Percentiles rank a stretch among this genome's conserved stretches.
phyloP scores from a whole-genome alignment of 345 rosid genomes.

The Hibiscus syriacus region DNA sequence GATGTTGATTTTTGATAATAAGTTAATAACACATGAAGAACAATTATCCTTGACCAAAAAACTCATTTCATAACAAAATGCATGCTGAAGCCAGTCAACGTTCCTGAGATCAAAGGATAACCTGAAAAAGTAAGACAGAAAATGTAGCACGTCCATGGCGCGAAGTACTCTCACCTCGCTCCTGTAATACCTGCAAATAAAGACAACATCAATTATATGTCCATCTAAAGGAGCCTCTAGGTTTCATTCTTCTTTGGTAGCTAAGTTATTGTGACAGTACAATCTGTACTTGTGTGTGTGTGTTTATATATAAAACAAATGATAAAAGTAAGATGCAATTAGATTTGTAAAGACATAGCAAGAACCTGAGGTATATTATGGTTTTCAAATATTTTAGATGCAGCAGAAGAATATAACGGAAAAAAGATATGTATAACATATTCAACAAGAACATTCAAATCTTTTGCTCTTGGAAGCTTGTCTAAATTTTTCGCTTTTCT shows the following conservation, averaged over 20 bases:
- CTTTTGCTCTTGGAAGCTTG: slow-evolving; percentile 13
- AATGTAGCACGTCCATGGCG: slow-evolving; percentile 99
- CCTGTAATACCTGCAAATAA: slow-evolving; percentile 81
- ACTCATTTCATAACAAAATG: slow-evolving; percentile 2
- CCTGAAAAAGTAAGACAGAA: slow-evolving; percentile 98
- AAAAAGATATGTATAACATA: background rate
- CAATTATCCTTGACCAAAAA: slow-evolving; percentile 14
- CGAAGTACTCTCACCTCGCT: slow-evolving; percentile 97
- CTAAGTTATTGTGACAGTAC: background rate
- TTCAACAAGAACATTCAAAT: slow-evolving; percentile 2
- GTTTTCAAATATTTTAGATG: background rate
- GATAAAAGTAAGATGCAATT: background rate
- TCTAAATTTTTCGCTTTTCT: background rate
- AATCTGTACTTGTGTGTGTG: background rate
- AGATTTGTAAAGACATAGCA: slow-evolving; percentile 5
- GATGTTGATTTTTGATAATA: background rate
- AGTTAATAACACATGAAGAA: slow-evolving; percentile 6
- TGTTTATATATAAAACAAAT: background rate
- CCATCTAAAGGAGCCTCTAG: slow-evolving; percentile 4
- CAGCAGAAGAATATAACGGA: background rate
- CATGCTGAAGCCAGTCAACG: background rate
- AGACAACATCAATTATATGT: slow-evolving; percentile 7
- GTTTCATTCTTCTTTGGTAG: slow-evolving; percentile 5
- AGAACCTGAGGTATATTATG: background rate
- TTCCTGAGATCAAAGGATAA: slow-evolving; percentile 17